Evolutionary conservation across 345 rosid species (phyloP).

Genomic region (Eucalyptus brandiana): DNA sequence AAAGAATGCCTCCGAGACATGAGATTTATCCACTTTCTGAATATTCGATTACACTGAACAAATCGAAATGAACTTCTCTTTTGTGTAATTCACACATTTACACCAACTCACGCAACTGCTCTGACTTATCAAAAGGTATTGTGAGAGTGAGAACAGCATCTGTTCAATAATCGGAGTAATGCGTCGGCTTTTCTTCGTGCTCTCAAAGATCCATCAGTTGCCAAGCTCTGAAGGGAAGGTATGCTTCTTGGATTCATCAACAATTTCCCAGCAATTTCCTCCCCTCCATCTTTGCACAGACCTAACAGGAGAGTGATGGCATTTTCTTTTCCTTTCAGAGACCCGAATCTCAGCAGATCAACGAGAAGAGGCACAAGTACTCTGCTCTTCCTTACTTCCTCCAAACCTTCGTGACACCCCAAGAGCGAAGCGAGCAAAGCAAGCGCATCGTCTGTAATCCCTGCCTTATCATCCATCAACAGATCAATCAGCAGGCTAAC

Average conservation of each 20-base stretch:
- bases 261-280: conserved; percentile 34
- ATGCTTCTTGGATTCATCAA: conserved; percentile 50
- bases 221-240: conserved; percentile 55
- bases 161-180: conserved; percentile 47
- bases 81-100: not conserved
- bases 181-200: conserved; percentile 60
- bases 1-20: not conserved
- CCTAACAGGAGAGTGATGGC: conserved; percentile 48
- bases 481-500: conserved; percentile 43
- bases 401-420: conserved; percentile 35
- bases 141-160: conserved; percentile 45
- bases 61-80: not conserved
- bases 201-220: conserved; percentile 43
- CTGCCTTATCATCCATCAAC: conserved; percentile 55
- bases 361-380: conserved; percentile 45
- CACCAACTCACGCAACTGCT: not conserved
- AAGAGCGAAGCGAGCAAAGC: conserved; percentile 28
- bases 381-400: conserved; percentile 29
- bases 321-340: conserved; percentile 52
- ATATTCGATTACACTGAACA: not conserved
- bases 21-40: not conserved
- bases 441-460: conserved; percentile 58
- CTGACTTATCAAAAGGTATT: conserved; percentile 11
- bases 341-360: conserved; percentile 57
- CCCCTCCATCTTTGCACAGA: conserved; percentile 55